Evolutionary conservation across 2,329 filamentous ascomycete genomes (phyloP), one percentile per base, ranked within the genome.

Genomic region (Microcyclospora pomicola): DNA sequence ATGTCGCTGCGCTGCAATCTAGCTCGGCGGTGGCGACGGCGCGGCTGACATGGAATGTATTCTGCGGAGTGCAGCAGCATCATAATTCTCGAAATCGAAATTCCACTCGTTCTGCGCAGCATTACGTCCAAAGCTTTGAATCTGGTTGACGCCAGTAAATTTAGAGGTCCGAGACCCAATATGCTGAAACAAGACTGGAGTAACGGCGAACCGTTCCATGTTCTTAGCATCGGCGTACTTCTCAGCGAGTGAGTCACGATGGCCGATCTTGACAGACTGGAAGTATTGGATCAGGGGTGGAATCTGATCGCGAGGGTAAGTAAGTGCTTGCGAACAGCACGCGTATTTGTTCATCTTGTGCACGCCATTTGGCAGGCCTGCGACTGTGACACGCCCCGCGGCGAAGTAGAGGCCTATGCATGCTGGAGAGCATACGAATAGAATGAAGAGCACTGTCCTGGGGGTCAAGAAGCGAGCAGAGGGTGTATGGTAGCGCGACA

Each of bases 121-220:
- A 29, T 49, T 55, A 44, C 50, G 42, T 2, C 49, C 48, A 47
- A 51, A 51, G 6, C 5, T 31, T 9, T n/a, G 30, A 5, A n/a
- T 15, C 12, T 31, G 30, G n/a, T 51, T 51, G 9, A 27, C 31
- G 6, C 45, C 49, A 15, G 24, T 35, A 9, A 12, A 15, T 43
- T 63, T 64, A 5, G 54, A 59, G 36, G 59, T 66, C 44, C 53
- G 59, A 27, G 56, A 43, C 3, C 64, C 64, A 13, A 67, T 49
- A 46, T 68, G 65, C 48, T 67, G 65, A 19, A 68, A 43, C 2
- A 67, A 47, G 33, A 55, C 60, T 1, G 64, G 65, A 5, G 56
- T 61, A 14, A 66, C 35, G 2, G 62, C 63, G 51, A 59, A 68
- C 13, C 64, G 53, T 30, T 59, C 42, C 41, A 62, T 52, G 2